Evolutionary conservation across 2,329 filamentous ascomycete species (phyloP).

Genomic region (Amauroascus niger): DNA sequence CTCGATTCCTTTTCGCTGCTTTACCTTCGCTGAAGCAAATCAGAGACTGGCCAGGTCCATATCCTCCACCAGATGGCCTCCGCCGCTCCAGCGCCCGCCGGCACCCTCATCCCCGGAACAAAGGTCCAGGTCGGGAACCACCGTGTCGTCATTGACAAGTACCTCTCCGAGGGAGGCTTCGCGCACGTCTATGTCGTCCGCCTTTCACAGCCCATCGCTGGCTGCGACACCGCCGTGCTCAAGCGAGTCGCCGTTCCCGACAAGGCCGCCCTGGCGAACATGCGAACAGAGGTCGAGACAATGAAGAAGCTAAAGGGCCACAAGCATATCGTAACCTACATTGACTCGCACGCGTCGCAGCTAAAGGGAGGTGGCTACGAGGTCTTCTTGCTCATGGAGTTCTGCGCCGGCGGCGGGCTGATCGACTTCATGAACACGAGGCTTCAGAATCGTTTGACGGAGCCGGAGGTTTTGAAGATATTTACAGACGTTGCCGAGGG

Average conservation of each 20-base stretch:
- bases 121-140: constrained; percentile 95
- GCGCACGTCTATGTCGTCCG: constrained; percentile 97
- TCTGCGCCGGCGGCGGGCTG: constrained; percentile 83
- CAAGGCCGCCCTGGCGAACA: constrained; percentile 84
- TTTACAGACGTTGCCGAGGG: constrained; percentile 94
- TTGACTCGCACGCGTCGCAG: constrained; percentile 95
- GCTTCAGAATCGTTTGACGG: constrained; percentile 87
- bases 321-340: constrained; percentile 91
- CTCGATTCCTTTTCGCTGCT: background rate
- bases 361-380: constrained; percentile 88
- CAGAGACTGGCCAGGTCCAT: background rate
- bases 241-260: constrained; percentile 95
- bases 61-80: constrained; percentile 24
- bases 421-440: constrained; percentile 99
- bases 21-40: background rate
- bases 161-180: constrained; percentile 95
- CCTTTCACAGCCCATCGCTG: constrained; percentile 64
- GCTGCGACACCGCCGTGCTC: constrained; percentile 71
- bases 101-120: constrained; percentile 85
- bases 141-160: constrained; percentile 88
- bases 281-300: constrained; percentile 97
- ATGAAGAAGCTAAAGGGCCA: constrained; percentile 99
- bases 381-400: constrained; percentile 98
- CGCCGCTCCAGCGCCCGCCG: constrained; percentile 47
- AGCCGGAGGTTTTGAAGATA: constrained; percentile 94